Percentiles rank a stretch among this genome's conserved stretches.
phyloP scores from a whole-genome alignment of 345 rosid species.

The Boechera retrofracta region DNA sequence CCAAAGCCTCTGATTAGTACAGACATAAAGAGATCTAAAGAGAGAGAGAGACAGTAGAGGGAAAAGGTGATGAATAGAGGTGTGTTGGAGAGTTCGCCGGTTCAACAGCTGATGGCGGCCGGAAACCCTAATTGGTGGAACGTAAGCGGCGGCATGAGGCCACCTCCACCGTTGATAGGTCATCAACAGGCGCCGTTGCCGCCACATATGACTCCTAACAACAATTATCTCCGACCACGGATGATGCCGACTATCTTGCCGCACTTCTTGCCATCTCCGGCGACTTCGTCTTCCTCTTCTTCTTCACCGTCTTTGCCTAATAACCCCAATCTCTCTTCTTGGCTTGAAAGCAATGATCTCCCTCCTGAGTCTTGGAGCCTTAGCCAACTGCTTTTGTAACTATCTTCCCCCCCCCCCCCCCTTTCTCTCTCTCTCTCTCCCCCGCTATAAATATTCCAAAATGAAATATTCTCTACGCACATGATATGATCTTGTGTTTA shows the following conservation, averaged over 20 bases:
- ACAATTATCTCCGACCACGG: slow-evolving; percentile 41
- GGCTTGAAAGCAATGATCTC: slow-evolving; percentile 67
- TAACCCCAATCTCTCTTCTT: slow-evolving; percentile 53
- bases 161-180: slow-evolving; percentile 53
- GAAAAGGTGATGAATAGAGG: slow-evolving; percentile 67
- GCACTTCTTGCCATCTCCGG: slow-evolving; percentile 53
- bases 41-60: slow-evolving; percentile 32
- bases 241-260: slow-evolving; percentile 56
- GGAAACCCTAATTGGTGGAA: slow-evolving; percentile 93
- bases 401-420: slow-evolving; percentile 22
- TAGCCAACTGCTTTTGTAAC: slow-evolving; percentile 76
- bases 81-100: slow-evolving; percentile 76
- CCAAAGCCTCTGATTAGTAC: slow-evolving; percentile 54
- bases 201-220: slow-evolving; percentile 42
- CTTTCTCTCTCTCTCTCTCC: neutral
- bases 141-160: slow-evolving; percentile 64
- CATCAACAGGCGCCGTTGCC: slow-evolving; percentile 46
- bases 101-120: slow-evolving; percentile 78
- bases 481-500: slow-evolving; percentile 22
- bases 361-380: slow-evolving; percentile 85
- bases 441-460: slow-evolving; percentile 7
- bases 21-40: slow-evolving; percentile 37
- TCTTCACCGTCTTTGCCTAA: slow-evolving; percentile 56
- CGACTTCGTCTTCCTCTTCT: slow-evolving; percentile 58
- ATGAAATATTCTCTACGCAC: slow-evolving; percentile 19